Evolutionary conservation across 495 filamentous ascomycete genomes (phyloP).

Genomic region (Xylaria palmicola): DNA sequence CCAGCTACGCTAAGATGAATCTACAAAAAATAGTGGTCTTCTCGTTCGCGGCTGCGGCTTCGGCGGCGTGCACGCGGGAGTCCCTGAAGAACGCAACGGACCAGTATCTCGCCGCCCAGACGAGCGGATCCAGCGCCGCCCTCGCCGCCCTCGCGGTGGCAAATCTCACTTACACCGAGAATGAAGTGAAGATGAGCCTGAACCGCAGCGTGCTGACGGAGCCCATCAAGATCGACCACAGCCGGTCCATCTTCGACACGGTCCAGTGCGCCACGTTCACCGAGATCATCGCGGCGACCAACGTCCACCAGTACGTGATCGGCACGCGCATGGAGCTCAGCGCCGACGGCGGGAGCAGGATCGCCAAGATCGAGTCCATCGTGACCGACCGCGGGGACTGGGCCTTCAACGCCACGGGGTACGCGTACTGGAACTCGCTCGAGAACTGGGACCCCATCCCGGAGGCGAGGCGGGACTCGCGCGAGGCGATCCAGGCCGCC

Average conservation of each 20-base stretch:
- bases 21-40: not conserved
- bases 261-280: conserved; percentile 18
- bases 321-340: conserved; percentile 20
- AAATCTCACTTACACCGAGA: conserved; percentile 23
- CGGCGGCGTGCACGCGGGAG: conserved; percentile 27
- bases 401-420: conserved; percentile 41
- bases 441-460: conserved; percentile 39
- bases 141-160: not conserved
- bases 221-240: conserved; percentile 20
- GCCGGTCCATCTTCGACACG: conserved; percentile 19
- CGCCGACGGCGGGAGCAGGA: conserved; percentile 27
- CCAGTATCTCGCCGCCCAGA: conserved; percentile 23
- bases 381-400: conserved; percentile 40
- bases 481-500: conserved; percentile 32
- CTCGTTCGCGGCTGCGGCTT: conserved; percentile 13
- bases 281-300: conserved; percentile 16
- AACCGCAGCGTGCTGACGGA: conserved; percentile 14
- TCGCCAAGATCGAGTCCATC: conserved; percentile 37
- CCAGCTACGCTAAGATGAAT: not conserved
- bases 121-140: conserved; percentile 18
- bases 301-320: conserved; percentile 23
- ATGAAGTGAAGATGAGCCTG: conserved; percentile 10
- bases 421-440: conserved; percentile 29
- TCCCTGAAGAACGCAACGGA: conserved; percentile 27
- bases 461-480: conserved; percentile 26